A percentile compares a stretch with the other conserved stretches of the same genome.
These are phyloP conservation scores for Russula brevipes DNA, from an alignment of 768 basidiomycete genomes.

Conservation along the genomic window DNA sequence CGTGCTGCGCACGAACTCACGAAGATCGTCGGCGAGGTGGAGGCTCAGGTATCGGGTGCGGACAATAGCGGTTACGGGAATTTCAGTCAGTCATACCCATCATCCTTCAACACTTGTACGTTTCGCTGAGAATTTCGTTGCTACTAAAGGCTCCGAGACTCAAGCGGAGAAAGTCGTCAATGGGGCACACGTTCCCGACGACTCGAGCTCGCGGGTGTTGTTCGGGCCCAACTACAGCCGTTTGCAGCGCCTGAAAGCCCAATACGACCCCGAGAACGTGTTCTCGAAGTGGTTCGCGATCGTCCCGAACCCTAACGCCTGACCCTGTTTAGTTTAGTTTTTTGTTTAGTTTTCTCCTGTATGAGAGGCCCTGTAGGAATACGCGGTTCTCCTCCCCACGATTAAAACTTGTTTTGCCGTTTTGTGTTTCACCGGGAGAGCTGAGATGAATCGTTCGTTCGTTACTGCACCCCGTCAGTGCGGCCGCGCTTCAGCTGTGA, in stretches of 20 bases:
- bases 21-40: background rate
- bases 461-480: no score
- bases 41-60: background rate
- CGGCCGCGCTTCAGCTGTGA: no score
- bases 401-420: no score
- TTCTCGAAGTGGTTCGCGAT: conserved; percentile 37
- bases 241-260: conserved; percentile 36
- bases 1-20: conserved; percentile 8
- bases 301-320: conserved; percentile 22
- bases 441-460: no score
- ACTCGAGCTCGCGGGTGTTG: conserved; percentile 26
- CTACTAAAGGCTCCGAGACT: conserved; percentile 4
- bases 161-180: background rate
- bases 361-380: background rate
- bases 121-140: background rate
- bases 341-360: background rate
- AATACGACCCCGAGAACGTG: conserved; percentile 34
- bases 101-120: no score
- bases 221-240: conserved; percentile 37
- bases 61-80: conserved; percentile 23
- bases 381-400: background rate
- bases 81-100: conserved; percentile 12
- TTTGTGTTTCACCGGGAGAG: no score
- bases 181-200: background rate
- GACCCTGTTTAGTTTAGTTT: background rate